Conservation (phyloP, 768 basidiomycete genomes). For the Auriscalpium microsporum region DNA sequence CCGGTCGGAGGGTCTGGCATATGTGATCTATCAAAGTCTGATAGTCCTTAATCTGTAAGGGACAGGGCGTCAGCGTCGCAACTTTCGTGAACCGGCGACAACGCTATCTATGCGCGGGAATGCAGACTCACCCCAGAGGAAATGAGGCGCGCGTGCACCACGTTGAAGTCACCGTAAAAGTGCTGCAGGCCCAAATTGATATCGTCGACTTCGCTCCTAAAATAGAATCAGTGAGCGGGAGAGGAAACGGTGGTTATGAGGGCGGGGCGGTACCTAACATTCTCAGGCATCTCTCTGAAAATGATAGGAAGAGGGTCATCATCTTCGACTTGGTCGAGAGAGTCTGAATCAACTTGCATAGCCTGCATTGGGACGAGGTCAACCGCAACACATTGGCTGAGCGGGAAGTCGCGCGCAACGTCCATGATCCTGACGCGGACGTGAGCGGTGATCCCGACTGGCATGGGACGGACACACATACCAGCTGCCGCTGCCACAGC, state of each 20-base stretch:
- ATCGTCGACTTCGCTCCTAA: constrained; percentile 76
- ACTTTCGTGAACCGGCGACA: neutral
- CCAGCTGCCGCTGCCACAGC: constrained; percentile 77
- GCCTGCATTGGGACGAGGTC: constrained; percentile 78
- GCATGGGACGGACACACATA: constrained; percentile 22
- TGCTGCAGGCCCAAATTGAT: constrained; percentile 80
- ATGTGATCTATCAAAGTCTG: constrained; percentile 56
- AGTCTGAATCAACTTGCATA: constrained; percentile 35
- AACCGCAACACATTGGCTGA: constrained; percentile 61
- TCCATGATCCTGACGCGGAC: constrained; percentile 57
- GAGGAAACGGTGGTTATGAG: neutral
- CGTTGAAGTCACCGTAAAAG: constrained; percentile 71
- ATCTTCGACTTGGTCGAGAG: constrained; percentile 1
- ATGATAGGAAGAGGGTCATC: constrained; percentile 12
- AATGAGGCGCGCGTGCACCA: constrained; percentile 64
- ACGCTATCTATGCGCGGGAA: constrained; percentile 3
- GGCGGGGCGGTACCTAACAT: constrained; percentile 44
- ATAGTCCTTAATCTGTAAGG: constrained; percentile 58
- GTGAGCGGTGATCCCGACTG: neutral
- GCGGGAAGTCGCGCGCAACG: constrained; percentile 61
- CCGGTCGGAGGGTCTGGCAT: constrained; percentile 55
- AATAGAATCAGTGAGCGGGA: neutral
- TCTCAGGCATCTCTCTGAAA: constrained; percentile 54
- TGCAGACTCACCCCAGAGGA: constrained; percentile 54
- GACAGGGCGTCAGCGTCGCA: constrained; percentile 5